Evolutionary conservation across 176 grass and related monocot genomes (phyloP), one percentile per base, ranked within the genome.

Genomic region (Alloteropsis semialata): DNA sequence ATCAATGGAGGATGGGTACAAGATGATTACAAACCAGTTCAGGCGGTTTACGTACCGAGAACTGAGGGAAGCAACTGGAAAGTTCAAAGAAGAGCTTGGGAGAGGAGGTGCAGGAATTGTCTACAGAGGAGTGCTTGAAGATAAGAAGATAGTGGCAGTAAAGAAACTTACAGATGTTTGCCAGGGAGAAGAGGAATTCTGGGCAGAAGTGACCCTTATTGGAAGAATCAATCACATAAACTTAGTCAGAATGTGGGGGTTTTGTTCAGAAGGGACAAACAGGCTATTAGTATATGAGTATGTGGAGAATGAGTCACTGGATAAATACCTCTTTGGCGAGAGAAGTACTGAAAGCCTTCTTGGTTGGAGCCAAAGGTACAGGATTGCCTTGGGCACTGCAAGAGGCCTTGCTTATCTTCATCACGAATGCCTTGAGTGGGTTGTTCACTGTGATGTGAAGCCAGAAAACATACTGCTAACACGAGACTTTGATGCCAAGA

Each of bases 401-500:
- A 94, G 82, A 58, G 94, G 91, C 9, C 88, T 97, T 33, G 89
- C 91, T 32, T 97, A 94, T 81, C 92, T 97, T 51, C 94, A 94
- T 75, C 94, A 97, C 14, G 94, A 94, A 33, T 97, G 89, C 76
- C 85, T 97, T 12, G 94, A 97, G 74, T 94, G 94, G 94, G 66
- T 97, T 43, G 89, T 97, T 64, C 92, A 97, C 56, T 97, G 94
- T 76, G 92, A 97, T 71, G 85, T 97, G 46, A 97, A 97, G 55
- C 94, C 94, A 10, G 94, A 97, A 65, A 97, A 97, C 72, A 97
- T 97, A 79, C 89, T 97, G 21, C 67, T 97, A 15, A 81, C 84
- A 72, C 80, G 85, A 78, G 89, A 97, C 69, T 97, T 92, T 0
- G 76, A 92, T 44, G 89, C 89, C 24, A 97, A 94, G 32, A 90